Percentiles rank a stretch among this genome's conserved stretches.
phyloP scores from a whole-genome alignment of 768 basidiomycete genomes.

The Lactifluus hygrophoroides region DNA sequence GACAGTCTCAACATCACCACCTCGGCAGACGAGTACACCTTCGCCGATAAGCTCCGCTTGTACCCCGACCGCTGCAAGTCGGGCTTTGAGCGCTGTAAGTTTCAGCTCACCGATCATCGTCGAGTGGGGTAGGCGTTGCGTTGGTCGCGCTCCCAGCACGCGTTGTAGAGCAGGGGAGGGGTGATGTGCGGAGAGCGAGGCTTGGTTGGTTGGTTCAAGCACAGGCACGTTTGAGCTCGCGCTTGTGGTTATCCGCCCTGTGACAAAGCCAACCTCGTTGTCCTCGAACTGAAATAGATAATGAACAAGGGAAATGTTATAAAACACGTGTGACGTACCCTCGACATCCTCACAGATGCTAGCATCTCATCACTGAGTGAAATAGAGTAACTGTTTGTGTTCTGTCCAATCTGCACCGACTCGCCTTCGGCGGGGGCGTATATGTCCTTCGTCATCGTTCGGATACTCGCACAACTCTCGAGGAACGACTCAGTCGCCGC shows the following conservation, averaged over 20 bases:
- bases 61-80: slow-evolving; percentile 64
- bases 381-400: slow-evolving; percentile 90
- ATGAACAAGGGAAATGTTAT: background rate
- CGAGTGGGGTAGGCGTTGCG: slow-evolving; percentile 67
- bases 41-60: slow-evolving; percentile 95
- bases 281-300: slow-evolving; percentile 73
- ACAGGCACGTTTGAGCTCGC: slow-evolving; percentile 84
- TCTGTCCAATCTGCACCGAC: slow-evolving; percentile 85
- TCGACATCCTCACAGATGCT: slow-evolving; percentile 72
- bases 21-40: slow-evolving; percentile 85
- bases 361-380: slow-evolving; percentile 87
- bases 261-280: slow-evolving; percentile 90
- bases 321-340: slow-evolving; percentile 41
- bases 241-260: slow-evolving; percentile 77
- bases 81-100: slow-evolving; percentile 79
- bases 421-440: slow-evolving; percentile 72
- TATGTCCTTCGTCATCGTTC: slow-evolving; percentile 89
- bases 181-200: background rate
- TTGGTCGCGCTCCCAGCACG: slow-evolving; percentile 57
- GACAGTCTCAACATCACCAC: slow-evolving; percentile 62
- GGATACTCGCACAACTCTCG: slow-evolving; percentile 72
- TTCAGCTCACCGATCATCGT: slow-evolving; percentile 98
- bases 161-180: slow-evolving; percentile 28
- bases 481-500: slow-evolving; percentile 65
- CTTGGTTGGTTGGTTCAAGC: slow-evolving; percentile 55